phyloP scores from a whole-genome alignment of 805 yeast species.

The Metschnikowia drakensbergensis region DNA sequence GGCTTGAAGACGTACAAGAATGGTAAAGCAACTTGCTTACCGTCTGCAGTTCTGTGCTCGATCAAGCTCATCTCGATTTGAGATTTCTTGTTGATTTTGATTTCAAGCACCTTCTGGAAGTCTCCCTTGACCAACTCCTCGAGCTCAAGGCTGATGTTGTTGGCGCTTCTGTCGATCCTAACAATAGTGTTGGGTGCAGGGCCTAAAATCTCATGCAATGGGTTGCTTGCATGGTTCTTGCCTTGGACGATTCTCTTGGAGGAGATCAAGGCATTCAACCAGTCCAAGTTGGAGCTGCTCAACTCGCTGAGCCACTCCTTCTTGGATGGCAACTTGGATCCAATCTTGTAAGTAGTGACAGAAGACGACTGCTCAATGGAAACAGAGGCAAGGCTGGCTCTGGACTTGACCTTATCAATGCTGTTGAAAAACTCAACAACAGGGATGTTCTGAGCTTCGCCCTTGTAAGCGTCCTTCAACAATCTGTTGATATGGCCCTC shows the following conservation, averaged over 20 bases:
- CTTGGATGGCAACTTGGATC: slow-evolving; percentile 29
- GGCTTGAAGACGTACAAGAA: slow-evolving; percentile 78
- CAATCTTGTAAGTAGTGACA: slow-evolving; percentile 38
- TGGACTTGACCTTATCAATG: slow-evolving; percentile 28
- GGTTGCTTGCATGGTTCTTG: slow-evolving; percentile 70
- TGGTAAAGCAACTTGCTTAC: slow-evolving; percentile 67
- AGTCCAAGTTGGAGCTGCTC: slow-evolving; percentile 73
- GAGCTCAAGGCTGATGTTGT: slow-evolving; percentile 60
- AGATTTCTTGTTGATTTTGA: slow-evolving; percentile 47
- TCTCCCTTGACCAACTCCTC: slow-evolving; percentile 72
- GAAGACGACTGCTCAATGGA: slow-evolving; percentile 25
- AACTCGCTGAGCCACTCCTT: slow-evolving; percentile 70
- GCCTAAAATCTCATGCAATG: slow-evolving; percentile 73
- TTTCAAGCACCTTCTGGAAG: slow-evolving; percentile 59
- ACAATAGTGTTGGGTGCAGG: slow-evolving; percentile 62
- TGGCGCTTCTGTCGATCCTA: slow-evolving; percentile 52
- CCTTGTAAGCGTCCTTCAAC: slow-evolving; percentile 64
- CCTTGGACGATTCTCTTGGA: slow-evolving; percentile 83
- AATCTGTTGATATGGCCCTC: slow-evolving; percentile 79
- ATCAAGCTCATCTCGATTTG: slow-evolving; percentile 69
- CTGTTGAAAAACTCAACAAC: slow-evolving; percentile 87
- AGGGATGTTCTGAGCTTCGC: slow-evolving; percentile 73
- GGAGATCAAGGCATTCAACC: slow-evolving; percentile 90
- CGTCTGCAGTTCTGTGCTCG: slow-evolving; percentile 84
- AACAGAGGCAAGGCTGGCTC: slow-evolving; percentile 30